A percentile compares a stretch with the other conserved stretches of the same genome.
Conservation (phyloP, 2,329 filamentous ascomycete species). For the Penicillium verrucosum region DNA sequence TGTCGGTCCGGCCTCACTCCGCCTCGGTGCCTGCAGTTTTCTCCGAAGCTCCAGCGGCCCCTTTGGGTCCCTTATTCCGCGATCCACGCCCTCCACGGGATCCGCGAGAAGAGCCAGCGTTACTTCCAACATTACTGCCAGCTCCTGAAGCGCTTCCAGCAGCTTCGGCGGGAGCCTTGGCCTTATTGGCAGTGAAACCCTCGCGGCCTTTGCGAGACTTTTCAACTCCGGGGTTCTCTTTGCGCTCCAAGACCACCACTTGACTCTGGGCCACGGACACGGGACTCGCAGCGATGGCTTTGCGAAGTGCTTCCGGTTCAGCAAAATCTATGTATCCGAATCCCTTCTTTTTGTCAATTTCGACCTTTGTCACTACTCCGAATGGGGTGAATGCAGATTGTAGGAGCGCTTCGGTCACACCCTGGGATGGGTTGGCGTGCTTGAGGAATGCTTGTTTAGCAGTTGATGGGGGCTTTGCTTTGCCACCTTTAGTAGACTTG, state of each 20-base stretch:
- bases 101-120: constrained; percentile 18
- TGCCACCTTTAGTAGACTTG: constrained; percentile 28
- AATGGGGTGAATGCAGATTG: constrained; percentile 70
- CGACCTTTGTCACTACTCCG: constrained; percentile 72
- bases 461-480: constrained; percentile 29
- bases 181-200: constrained; percentile 8
- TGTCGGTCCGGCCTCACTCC: background rate
- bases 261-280: constrained; percentile 78
- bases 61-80: constrained; percentile 23
- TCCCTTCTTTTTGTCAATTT: constrained; percentile 91
- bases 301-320: constrained; percentile 67
- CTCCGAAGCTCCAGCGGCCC: constrained; percentile 2
- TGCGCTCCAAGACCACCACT: constrained; percentile 75
- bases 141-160: background rate
- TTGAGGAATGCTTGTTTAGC: constrained; percentile 65
- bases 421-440: constrained; percentile 83
- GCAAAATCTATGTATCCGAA: constrained; percentile 91
- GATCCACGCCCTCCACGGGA: constrained; percentile 24
- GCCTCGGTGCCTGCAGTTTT: constrained; percentile 4
- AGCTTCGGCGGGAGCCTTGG: constrained; percentile 7
- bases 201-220: constrained; percentile 34
- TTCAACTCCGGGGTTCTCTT: constrained; percentile 33
- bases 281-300: constrained; percentile 77
- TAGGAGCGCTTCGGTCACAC: constrained; percentile 78
- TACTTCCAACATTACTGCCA: background rate